phyloP scores from a whole-genome alignment of 345 rosid species.

The Mercurialis annua region DNA sequence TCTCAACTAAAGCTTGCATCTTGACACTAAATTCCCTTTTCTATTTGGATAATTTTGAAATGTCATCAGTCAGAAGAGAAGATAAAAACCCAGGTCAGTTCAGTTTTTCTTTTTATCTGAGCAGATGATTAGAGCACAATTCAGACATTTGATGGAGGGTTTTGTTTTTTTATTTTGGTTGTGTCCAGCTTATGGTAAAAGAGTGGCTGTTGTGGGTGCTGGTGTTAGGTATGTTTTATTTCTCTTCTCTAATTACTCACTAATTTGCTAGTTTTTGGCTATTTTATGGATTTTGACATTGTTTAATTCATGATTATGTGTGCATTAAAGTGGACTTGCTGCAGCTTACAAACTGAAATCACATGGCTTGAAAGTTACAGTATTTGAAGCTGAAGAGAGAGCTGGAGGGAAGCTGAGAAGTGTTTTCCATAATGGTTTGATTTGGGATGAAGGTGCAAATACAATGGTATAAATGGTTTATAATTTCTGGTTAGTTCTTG shows the following conservation, averaged over 20 bases:
- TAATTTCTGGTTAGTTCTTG: background rate
- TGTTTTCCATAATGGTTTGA: conserved; percentile 48
- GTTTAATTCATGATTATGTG: background rate
- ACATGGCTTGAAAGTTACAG: conserved; percentile 64
- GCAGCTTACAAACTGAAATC: conserved; percentile 92
- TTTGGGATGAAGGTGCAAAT: conserved; percentile 98
- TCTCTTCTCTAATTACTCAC: background rate
- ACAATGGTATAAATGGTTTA: conserved; percentile 55
- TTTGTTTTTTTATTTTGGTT: background rate
- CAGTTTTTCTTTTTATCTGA: background rate
- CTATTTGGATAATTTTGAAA: background rate
- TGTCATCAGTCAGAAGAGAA: background rate
- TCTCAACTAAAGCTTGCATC: too few relatives aligned
- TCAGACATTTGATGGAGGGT: too few relatives aligned
- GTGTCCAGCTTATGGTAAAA: conserved; percentile 45
- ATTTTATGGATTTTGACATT: background rate
- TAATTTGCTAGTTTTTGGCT: background rate
- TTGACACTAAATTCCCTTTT: too few relatives aligned
- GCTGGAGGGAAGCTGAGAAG: conserved; percentile 87
- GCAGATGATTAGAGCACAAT: too few relatives aligned
- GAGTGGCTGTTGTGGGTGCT: conserved; percentile 79
- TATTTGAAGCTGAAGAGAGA: conserved; percentile 80
- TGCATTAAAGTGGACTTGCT: conserved; percentile 68
- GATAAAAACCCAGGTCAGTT: background rate
- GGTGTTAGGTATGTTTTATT: conserved; percentile 61